These are phyloP conservation scores for Colletotrichum karsti DNA, from an alignment of 2,329 filamentous ascomycete genomes.

Conservation along the genomic window DNA sequence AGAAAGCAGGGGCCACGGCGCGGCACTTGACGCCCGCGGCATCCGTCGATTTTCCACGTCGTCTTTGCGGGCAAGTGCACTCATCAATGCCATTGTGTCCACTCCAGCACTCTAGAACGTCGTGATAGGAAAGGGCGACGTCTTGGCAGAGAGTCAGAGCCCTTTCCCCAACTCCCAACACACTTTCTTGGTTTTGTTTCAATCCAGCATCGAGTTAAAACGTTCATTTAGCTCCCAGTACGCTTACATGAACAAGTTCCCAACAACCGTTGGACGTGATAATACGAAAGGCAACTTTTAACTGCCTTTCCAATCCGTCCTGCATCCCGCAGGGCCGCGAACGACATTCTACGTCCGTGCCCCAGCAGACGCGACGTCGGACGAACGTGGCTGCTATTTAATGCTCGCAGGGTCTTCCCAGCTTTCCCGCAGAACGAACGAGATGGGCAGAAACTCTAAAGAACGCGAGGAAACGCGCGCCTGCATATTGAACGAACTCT, in stretches of 20 bases:
- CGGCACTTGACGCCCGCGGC: neutral
- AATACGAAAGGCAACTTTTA: neutral
- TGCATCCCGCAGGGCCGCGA: neutral
- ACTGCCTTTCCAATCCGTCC: neutral
- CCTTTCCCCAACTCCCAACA: neutral
- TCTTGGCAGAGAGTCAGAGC: neutral
- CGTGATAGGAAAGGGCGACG: too few relatives aligned
- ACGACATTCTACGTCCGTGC: neutral
- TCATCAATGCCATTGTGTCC: neutral
- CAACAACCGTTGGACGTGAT: too few relatives aligned
- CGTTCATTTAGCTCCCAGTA: too few relatives aligned
- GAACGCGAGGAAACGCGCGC: neutral
- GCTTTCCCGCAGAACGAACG: neutral
- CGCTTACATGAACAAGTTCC: too few relatives aligned
- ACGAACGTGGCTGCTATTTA: neutral
- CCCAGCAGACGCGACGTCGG: neutral
- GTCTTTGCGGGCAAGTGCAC: neutral
- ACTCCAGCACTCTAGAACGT: too few relatives aligned
- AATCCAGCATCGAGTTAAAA: neutral
- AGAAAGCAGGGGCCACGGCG: neutral
- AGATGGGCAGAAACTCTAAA: neutral
- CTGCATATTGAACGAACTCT: neutral
- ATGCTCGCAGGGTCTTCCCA: neutral
- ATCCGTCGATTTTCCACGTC: neutral
- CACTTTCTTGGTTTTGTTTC: conserved; percentile 19